Conservation (phyloP, 1,284 basidiomycete species). For the Ustilago trichophora region DNA sequence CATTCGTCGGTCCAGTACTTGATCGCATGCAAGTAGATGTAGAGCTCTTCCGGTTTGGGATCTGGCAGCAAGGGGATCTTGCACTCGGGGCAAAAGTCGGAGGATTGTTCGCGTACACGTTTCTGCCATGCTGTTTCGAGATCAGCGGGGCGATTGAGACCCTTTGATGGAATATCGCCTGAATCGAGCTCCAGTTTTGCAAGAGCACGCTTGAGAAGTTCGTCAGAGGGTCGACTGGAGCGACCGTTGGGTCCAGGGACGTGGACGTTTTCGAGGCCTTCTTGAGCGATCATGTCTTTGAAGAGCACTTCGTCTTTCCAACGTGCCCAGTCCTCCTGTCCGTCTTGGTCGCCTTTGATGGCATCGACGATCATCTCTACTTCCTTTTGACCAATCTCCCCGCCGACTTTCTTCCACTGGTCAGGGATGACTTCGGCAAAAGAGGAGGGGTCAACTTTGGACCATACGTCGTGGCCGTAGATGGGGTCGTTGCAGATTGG, state of each 20-base stretch:
- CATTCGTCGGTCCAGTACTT: constrained; percentile 66
- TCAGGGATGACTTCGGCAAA: constrained; percentile 54
- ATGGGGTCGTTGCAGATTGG: constrained; percentile 77
- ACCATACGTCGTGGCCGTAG: constrained; percentile 66
- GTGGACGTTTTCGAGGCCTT: constrained; percentile 52
- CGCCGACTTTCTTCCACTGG: constrained; percentile 59
- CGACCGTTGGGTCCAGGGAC: constrained; percentile 62
- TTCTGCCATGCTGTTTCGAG: constrained; percentile 50
- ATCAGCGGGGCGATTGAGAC: constrained; percentile 38
- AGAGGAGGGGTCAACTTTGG: constrained; percentile 44
- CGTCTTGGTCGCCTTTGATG: constrained; percentile 62
- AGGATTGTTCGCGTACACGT: constrained; percentile 33
- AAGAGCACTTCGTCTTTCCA: constrained; percentile 65
- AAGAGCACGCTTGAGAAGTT: constrained; percentile 33
- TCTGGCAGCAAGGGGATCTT: constrained; percentile 60
- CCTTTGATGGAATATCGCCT: constrained; percentile 29
- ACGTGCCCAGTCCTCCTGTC: constrained; percentile 62
- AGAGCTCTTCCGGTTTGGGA: constrained; percentile 59
- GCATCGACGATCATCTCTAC: constrained; percentile 62
- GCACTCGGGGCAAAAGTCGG: constrained; percentile 59
- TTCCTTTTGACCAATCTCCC: constrained; percentile 56
- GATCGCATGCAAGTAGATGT: constrained; percentile 66
- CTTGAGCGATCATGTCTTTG: constrained; percentile 52
- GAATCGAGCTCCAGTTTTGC: constrained; percentile 30
- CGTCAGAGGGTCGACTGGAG: constrained; percentile 38